phyloP scores from a whole-genome alignment of 2,329 filamentous ascomycete species.

The Diaporthe sp. region DNA sequence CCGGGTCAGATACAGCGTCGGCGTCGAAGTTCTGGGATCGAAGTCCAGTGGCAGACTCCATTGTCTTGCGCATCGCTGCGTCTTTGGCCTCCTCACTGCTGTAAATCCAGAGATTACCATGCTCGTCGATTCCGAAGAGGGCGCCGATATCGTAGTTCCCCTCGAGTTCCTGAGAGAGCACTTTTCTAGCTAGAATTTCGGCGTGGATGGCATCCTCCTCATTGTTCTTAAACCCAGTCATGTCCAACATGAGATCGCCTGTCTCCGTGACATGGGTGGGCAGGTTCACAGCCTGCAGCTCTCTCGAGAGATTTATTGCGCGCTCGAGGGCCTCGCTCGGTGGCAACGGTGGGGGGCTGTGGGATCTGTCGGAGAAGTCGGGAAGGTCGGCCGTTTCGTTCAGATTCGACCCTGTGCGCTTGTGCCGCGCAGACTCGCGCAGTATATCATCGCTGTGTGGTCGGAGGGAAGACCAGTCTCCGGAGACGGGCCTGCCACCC shows the following conservation, averaged over 20 bases:
- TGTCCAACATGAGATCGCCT: slow-evolving; percentile 96
- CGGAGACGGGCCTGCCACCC: slow-evolving; percentile 59
- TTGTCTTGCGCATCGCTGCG: slow-evolving; percentile 78
- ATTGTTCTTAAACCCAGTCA: slow-evolving; percentile 95
- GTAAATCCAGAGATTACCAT: slow-evolving; percentile 99
- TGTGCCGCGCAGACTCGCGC: slow-evolving; percentile 58
- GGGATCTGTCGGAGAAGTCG: slow-evolving; percentile 68
- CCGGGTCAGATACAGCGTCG: slow-evolving; percentile 92
- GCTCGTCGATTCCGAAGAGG: slow-evolving; percentile 93
- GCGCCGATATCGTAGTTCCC: slow-evolving; percentile 97
- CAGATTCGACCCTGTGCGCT: slow-evolving; percentile 50
- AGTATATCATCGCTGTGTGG: slow-evolving; percentile 69
- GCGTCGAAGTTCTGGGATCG: slow-evolving; percentile 67
- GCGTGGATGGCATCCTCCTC: slow-evolving; percentile 93
- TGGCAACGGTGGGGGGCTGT: slow-evolving; percentile 81
- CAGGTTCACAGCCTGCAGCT: slow-evolving; percentile 90
- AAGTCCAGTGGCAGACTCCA: slow-evolving; percentile 63
- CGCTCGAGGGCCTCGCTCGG: slow-evolving; percentile 83
- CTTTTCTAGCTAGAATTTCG: slow-evolving; percentile 92
- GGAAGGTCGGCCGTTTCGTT: slow-evolving; percentile 54
- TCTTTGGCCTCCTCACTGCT: slow-evolving; percentile 97
- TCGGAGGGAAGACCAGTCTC: slow-evolving; percentile 64
- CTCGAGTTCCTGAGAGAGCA: slow-evolving; percentile 91
- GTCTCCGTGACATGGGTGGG: slow-evolving; percentile 91
- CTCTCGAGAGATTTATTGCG: slow-evolving; percentile 86